These are phyloP conservation scores for Hansenula lynferdii DNA, from an alignment of 1,139 yeast genomes.

Conservation along the genomic window DNA sequence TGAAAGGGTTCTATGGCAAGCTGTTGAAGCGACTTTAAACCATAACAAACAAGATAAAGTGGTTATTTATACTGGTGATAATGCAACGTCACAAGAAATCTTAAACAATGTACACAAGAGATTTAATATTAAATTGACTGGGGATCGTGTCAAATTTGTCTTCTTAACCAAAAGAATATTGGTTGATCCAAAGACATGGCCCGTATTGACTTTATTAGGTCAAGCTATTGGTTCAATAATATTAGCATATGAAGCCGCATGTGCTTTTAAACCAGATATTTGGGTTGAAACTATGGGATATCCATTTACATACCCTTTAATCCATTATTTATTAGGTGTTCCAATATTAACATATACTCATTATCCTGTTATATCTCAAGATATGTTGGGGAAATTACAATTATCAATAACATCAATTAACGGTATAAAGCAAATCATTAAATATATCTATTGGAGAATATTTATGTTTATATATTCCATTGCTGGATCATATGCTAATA, in stretches of 20 bases:
- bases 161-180: slow-evolving; percentile 57
- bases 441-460: slow-evolving; percentile 66
- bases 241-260: slow-evolving; percentile 67
- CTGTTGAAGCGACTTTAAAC: slow-evolving; percentile 66
- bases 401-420: slow-evolving; percentile 25
- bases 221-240: slow-evolving; percentile 80
- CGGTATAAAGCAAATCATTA: slow-evolving; percentile 29
- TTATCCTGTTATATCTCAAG: slow-evolving; percentile 86
- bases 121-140: slow-evolving; percentile 57
- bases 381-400: slow-evolving; percentile 66
- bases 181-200: slow-evolving; percentile 76
- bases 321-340: slow-evolving; percentile 47
- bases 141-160: slow-evolving; percentile 61
- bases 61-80: slow-evolving; percentile 73
- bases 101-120: slow-evolving; percentile 53
- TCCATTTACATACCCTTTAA: slow-evolving; percentile 76
- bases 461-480: slow-evolving; percentile 59
- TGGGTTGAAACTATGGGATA: slow-evolving; percentile 94
- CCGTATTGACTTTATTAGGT: slow-evolving; percentile 73
- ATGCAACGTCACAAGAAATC: slow-evolving; percentile 47
- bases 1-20: slow-evolving; percentile 95
- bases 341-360: slow-evolving; percentile 90
- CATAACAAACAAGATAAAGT: slow-evolving; percentile 51
- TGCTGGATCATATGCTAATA: slow-evolving; percentile 62
- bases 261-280: slow-evolving; percentile 69